These are phyloP conservation scores for Penicillium crustosum DNA, from an alignment of 2,329 filamentous ascomycete species.

Conservation along the genomic window DNA sequence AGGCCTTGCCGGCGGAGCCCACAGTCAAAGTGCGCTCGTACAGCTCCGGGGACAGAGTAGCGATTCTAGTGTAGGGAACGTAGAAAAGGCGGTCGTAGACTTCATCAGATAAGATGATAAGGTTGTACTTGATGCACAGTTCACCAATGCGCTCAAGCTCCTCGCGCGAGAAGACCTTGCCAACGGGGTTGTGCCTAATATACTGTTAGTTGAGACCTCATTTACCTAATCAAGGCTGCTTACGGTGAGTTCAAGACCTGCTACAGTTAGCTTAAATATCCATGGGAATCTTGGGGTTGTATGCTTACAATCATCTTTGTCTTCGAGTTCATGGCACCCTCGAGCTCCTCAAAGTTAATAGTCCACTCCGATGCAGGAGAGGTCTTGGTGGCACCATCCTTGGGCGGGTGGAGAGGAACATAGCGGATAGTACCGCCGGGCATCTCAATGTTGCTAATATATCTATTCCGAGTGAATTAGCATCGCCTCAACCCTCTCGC, in stretches of 20 bases:
- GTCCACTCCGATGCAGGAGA: slow-evolving; percentile 86
- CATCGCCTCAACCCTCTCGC: not conserved
- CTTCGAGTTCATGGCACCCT: slow-evolving; percentile 74
- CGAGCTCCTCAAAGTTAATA: slow-evolving; percentile 78
- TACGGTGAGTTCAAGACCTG: slow-evolving; percentile 54
- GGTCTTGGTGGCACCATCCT: slow-evolving; percentile 73
- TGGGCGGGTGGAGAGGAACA: slow-evolving; percentile 88
- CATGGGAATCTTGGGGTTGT: slow-evolving; percentile 48
- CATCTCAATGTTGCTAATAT: slow-evolving; percentile 99
- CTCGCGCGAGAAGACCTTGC: slow-evolving; percentile 84
- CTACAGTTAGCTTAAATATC: slow-evolving; percentile 9
- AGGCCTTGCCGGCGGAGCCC: slow-evolving; percentile 95
- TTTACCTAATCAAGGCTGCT: slow-evolving; percentile 17
- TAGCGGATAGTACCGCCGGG: slow-evolving; percentile 92
- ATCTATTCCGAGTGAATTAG: slow-evolving; percentile 46
- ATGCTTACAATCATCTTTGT: slow-evolving; percentile 88
- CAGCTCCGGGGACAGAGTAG: slow-evolving; percentile 85
- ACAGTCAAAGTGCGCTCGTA: slow-evolving; percentile 88
- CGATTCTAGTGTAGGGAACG: slow-evolving; percentile 88
- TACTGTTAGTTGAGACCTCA: slow-evolving; percentile 11
- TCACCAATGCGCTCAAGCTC: slow-evolving; percentile 84
- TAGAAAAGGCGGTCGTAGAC: slow-evolving; percentile 97
- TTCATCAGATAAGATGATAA: slow-evolving; percentile 89
- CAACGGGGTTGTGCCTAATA: slow-evolving; percentile 79
- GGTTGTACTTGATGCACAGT: slow-evolving; percentile 86